A percentile compares a stretch with the other conserved stretches of the same genome.
Conservation (phyloP, 805 yeast genomes). For the Yarrowia keelungensis region DNA sequence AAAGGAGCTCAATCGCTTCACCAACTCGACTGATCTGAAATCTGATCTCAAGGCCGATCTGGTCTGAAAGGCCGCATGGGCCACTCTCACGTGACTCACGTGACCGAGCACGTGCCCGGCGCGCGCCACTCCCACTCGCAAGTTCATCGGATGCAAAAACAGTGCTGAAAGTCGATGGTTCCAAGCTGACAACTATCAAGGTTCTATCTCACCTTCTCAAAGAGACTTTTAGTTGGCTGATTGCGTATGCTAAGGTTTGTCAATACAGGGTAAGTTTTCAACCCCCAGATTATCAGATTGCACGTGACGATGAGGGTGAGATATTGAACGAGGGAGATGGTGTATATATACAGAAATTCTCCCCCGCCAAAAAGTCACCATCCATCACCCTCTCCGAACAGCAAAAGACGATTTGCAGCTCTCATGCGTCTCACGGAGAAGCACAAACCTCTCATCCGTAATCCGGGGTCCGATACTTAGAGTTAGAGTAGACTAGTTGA, state of each 20-base stretch:
- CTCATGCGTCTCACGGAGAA: not conserved
- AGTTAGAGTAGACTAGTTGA: not conserved
- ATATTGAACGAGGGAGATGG: not conserved
- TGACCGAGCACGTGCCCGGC: conserved; percentile 13
- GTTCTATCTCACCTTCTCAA: conserved; percentile 8
- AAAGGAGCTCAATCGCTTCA: no score
- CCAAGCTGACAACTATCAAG: conserved; percentile 11
- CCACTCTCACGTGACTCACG: conserved; percentile 2
- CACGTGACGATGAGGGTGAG: not conserved
- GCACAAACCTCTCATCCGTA: not conserved
- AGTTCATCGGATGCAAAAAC: not conserved
- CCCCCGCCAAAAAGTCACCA: no score
- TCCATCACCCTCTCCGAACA: not conserved
- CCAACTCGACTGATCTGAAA: no score
- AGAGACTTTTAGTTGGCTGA: conserved; percentile 24
- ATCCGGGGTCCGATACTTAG: conserved; percentile 20
- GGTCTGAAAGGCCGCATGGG: no score
- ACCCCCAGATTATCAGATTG: not conserved
- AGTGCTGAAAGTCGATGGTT: no score
- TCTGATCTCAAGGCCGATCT: no score
- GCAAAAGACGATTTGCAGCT: not conserved
- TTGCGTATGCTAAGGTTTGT: conserved; percentile 24
- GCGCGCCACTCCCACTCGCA: conserved; percentile 18
- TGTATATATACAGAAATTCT: no score
- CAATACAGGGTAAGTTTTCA: conserved; percentile 15